Percentiles rank a stretch among this genome's conserved stretches.
phyloP scores from a whole-genome alignment of 2,329 filamentous ascomycete species.

The Penicillium sp. region DNA sequence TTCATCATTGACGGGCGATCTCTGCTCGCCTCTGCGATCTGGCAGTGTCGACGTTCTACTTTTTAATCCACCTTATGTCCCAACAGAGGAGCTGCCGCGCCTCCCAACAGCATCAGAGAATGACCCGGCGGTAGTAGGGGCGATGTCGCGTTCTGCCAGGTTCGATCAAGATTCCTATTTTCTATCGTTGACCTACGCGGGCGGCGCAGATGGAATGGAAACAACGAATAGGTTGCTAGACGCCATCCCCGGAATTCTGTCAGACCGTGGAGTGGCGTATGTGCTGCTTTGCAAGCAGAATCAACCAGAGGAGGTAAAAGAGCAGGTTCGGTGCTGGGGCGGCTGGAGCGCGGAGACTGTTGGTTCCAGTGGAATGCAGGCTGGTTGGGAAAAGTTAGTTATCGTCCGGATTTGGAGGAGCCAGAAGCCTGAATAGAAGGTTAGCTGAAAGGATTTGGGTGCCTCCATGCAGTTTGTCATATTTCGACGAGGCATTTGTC shows the following conservation, averaged over 20 bases:
- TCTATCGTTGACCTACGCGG: conserved; percentile 84
- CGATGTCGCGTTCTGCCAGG: conserved; percentile 36
- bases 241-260: conserved; percentile 68
- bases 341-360: conserved; percentile 79
- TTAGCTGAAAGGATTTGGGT: not conserved
- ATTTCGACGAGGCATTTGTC: not conserved
- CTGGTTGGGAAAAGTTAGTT: conserved; percentile 92
- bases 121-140: conserved; percentile 31
- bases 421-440: conserved; percentile 1
- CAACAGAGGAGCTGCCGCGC: conserved; percentile 73
- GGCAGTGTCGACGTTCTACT: conserved; percentile 78
- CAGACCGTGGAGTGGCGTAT: conserved; percentile 77
- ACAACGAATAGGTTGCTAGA: conserved; percentile 80
- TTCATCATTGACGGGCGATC: conserved; percentile 71
- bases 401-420: conserved; percentile 81
- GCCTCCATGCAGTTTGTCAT: not conserved
- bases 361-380: conserved; percentile 80
- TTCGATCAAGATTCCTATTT: conserved; percentile 85
- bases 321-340: conserved; percentile 61
- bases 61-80: conserved; percentile 98
- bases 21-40: conserved; percentile 64
- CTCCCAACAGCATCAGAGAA: conserved; percentile 41
- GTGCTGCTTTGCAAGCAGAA: conserved; percentile 90
- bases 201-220: conserved; percentile 90
- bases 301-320: conserved; percentile 74